Evolutionary conservation across 192 early-diverging fungal genomes (phyloP).

Genomic region (Coemansia sp.): DNA sequence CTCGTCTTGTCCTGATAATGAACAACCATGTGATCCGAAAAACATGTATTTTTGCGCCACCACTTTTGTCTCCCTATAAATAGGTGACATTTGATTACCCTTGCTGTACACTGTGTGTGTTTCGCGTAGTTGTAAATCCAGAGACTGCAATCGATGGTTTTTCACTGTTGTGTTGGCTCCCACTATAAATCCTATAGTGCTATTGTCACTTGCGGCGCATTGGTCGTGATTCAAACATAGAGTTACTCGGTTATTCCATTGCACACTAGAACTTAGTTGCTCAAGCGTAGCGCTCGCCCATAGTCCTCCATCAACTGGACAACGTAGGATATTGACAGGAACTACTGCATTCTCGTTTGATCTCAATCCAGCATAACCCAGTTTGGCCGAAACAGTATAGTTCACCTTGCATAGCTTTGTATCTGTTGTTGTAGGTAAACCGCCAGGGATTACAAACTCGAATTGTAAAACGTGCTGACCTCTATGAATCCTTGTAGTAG

Average conservation of each 20-base stretch:
- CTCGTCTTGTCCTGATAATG: neutral
- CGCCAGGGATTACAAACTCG: slow-evolving; percentile 12
- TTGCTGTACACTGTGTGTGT: neutral
- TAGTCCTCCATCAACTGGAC: slow-evolving; percentile 12
- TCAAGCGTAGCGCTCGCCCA: slow-evolving; percentile 20
- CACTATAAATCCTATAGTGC: slow-evolving; percentile 1
- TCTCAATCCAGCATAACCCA: slow-evolving; percentile 9
- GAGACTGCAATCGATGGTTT: slow-evolving; percentile 1
- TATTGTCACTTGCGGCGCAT: slow-evolving; percentile 4
- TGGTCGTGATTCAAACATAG: neutral
- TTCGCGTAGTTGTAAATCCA: slow-evolving; percentile 14
- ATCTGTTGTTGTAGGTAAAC: slow-evolving; percentile 8
- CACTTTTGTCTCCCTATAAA: slow-evolving; percentile 5
- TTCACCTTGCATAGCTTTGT: slow-evolving; percentile 7
- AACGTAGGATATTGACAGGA: slow-evolving; percentile 10
- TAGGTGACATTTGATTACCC: too few relatives aligned
- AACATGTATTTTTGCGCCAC: slow-evolving; percentile 9
- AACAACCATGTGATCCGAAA: slow-evolving; percentile 2
- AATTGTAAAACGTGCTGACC: slow-evolving; percentile 17
- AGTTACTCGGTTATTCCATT: slow-evolving; percentile 11
- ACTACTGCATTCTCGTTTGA: slow-evolving; percentile 1
- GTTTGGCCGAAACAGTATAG: slow-evolving; percentile 11
- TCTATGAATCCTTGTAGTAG: neutral
- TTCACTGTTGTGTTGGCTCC: slow-evolving; percentile 5
- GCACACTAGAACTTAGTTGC: slow-evolving; percentile 6